Conservation (phyloP, 768 basidiomycete species). For the Boletus coccyginus region DNA sequence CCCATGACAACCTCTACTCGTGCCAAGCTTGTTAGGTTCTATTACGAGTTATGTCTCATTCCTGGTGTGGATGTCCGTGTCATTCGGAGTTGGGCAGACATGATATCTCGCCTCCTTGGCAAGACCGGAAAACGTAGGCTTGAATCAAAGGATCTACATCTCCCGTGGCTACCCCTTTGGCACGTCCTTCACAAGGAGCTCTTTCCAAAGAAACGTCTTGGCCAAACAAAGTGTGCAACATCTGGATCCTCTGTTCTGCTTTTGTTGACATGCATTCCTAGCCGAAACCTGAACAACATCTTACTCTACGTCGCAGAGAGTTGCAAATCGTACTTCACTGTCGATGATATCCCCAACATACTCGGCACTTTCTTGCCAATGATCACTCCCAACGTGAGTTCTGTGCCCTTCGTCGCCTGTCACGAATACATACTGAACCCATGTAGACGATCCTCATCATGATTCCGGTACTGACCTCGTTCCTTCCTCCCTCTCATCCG, state of each 20-base stretch:
- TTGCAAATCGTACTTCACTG: slow-evolving; percentile 67
- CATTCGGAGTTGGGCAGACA: slow-evolving; percentile 74
- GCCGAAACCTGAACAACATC: slow-evolving; percentile 68
- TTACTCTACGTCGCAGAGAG: slow-evolving; percentile 71
- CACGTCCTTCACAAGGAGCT: slow-evolving; percentile 67
- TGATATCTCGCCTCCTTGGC: slow-evolving; percentile 67
- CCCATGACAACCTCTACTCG: slow-evolving; percentile 69
- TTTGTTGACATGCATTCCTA: slow-evolving; percentile 20
- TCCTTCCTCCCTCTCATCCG: slow-evolving; percentile 65
- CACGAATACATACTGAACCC: slow-evolving; percentile 1
- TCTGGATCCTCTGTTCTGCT: background rate
- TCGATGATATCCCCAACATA: slow-evolving; percentile 66
- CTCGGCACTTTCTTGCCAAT: slow-evolving; percentile 67
- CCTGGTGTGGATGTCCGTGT: slow-evolving; percentile 75
- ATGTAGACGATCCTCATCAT: slow-evolving; percentile 64
- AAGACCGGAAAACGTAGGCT: slow-evolving; percentile 72
- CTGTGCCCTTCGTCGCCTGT: background rate
- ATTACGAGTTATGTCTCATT: slow-evolving; percentile 74
- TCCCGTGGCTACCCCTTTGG: slow-evolving; percentile 81
- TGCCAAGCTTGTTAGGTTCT: slow-evolving; percentile 66
- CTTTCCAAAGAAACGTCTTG: slow-evolving; percentile 64
- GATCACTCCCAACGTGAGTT: slow-evolving; percentile 65
- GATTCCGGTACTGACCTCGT: slow-evolving; percentile 73
- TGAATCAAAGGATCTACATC: slow-evolving; percentile 60
- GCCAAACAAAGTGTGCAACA: slow-evolving; percentile 54